Base-by-base conservation (phyloP, 2,329 filamentous ascomycete species). In the Xylaria sp. region DNA sequence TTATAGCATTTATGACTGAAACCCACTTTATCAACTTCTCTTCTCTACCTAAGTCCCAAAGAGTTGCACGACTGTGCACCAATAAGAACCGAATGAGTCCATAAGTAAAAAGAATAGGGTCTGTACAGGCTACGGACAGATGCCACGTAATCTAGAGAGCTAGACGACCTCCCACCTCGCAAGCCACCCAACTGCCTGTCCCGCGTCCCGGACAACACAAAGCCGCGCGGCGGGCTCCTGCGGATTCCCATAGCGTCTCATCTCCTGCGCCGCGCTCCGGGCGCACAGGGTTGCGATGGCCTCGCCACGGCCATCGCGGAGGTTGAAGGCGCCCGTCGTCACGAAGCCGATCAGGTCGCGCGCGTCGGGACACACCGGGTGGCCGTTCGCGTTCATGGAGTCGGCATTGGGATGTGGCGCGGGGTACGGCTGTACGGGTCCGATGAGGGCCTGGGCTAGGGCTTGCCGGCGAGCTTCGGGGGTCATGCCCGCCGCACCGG, bases 331-430 rank as follows among this genome's bases (percentile, higher is more conserved):
- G 0, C 95, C 96, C 0, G 91, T 92, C 1, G 94, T 98, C 27
- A 98, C 90, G 78, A 97, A 99, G 0, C 96, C 96, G 59, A 98
- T 88, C 12, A 98, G 84, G 77, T 98, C 92, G 24, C 87, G 84
- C 69, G 89, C 89, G 9, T 85, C 84, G 0, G 95, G 95, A n/a
- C 94, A 89, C 0, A 89, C 76, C 0, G 91, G 90, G 72, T 93
- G 88, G 0, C 83, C 82, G 27, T 51, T 51, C 1, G 32, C 42
- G 42, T 80, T 77, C 80, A 85, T 77, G 69, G 80, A 78, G 59
- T 73, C 76, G 64, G 77, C 78, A 68, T 79, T 83, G 12, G 76
- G 74, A 3, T 76, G 73, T 42, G 76, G 75, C 27, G 80, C 80
- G 17, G 81, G 81, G 19, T 80, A 79, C 2, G 79, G 76, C 21